Evolutionary conservation across 2,329 filamentous ascomycete genomes (phyloP), one percentile per base, ranked within the genome.

Genomic region (Sporothrix brasiliensis): DNA sequence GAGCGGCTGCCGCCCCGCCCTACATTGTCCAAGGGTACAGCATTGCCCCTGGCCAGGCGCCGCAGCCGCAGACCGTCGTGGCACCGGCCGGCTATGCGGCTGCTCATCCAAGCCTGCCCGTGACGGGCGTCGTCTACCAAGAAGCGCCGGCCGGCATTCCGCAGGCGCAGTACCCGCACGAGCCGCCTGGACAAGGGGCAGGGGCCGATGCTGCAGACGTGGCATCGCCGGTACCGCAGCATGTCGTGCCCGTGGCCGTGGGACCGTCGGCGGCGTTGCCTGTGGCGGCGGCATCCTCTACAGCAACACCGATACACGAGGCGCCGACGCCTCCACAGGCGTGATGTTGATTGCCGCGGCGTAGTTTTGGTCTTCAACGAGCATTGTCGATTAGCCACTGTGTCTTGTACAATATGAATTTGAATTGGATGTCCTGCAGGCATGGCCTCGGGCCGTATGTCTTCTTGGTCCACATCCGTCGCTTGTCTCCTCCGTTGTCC

Each of bases 61-160:
- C 69, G 3, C 69, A 67, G 69, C 13, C 50, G 52, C 52, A 52
- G 41, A 24, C 53, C 1, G 30, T 30, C 14, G 34, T 54, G 7
- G 56, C 67, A 1, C 52, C 60, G 2, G 52, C 60, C 0, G 70
- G 67, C 7, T 69, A 69, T 27, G 70, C 67, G 4, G 52, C 67
- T 4, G 66, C 54, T 2, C 60, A 60, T 19, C 66, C 70, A n/a
- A 49, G 52, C 30, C 68, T 54, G 30, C 65, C 70, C 5, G 56
- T 47, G 53, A 65, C 72, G 4, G 70, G 70, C 10, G 65, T 70
- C 10, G 14, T 56, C n/a, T 73, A 73, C 50, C 70, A 69, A 3
- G 72, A 73, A 19, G 72, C 68, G 2, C 63, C 67, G 0, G 44
- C 39, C 13, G 72, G 50, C 24, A 65, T 65, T 11, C 58, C 69